These are phyloP conservation scores for Alnus rubra DNA, from an alignment of 306 rosid genomes.

Conservation along the genomic window DNA sequence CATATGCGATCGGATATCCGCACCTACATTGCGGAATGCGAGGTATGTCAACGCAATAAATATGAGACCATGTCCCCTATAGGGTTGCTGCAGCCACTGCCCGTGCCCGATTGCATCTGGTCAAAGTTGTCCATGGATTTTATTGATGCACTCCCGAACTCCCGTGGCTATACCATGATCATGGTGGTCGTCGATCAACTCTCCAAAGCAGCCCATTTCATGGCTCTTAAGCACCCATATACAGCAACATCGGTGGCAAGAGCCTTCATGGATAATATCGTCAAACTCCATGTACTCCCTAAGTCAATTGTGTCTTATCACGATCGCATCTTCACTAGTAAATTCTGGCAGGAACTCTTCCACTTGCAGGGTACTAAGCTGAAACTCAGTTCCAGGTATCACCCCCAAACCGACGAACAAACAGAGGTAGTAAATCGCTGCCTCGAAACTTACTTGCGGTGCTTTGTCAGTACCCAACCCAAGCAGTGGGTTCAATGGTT, in stretches of 20 bases:
- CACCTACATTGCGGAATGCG: too few species aligned
- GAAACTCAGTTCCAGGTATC: background rate
- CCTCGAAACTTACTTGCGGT: too few species aligned
- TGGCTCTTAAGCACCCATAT: background rate
- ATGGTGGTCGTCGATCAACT: background rate
- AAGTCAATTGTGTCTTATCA: background rate
- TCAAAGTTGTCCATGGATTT: too few species aligned
- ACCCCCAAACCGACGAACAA: too few species aligned
- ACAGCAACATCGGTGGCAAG: background rate
- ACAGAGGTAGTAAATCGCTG: too few species aligned
- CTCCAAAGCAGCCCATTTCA: background rate
- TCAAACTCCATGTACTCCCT: background rate
- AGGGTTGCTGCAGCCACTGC: too few species aligned
- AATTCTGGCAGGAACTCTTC: conserved; percentile 11
- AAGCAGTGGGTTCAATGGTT: too few species aligned
- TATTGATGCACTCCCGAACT: background rate
- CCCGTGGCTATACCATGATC: background rate
- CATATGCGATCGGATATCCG: too few species aligned
- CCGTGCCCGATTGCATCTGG: too few species aligned
- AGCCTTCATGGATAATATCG: background rate
- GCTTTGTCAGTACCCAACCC: too few species aligned
- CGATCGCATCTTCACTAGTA: background rate
- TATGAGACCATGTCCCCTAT: too few species aligned
- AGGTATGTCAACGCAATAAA: too few species aligned
- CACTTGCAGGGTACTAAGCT: background rate